Evolutionary conservation across 495 filamentous ascomycete species (phyloP), one percentile per base, ranked within the genome.

Genomic region (Mycothermus thermophilus): DNA sequence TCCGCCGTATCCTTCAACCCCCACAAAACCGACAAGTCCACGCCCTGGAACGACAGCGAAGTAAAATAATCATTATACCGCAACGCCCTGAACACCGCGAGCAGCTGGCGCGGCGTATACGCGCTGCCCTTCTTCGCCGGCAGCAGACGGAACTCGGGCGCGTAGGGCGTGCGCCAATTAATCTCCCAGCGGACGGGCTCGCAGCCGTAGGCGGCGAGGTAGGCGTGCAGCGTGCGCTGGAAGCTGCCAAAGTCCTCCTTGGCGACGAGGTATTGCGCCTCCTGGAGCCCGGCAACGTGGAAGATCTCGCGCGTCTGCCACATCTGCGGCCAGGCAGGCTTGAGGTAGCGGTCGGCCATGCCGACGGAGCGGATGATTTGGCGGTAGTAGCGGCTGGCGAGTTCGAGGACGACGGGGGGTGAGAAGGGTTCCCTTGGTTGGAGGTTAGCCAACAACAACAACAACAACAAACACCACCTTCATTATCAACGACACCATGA

Each of bases 1-100:
- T n/a, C n/a, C n/a, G 43, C 23, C 22, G 52, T 55, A 36, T 66
- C 58, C 19, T 51, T 40, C 2, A 41, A 35, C 9, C 49, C 49
- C 25, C 50, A 50, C 11, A 66, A 50, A 11, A 42, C 46, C 1
- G 50, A 44, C 8, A 97, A 66, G 40, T 69, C 74, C 30, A 93
- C 71, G 18, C 78, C 74, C 10, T 67, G 60, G 53, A 95, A 94
- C 1, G 85, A 94, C 24, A 97, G 71, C 1, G 83, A 79, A 33
- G 67, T 68, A 54, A 95, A 95, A 10, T 74, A 80, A 51, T 93
- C 84, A 47, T 95, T 95, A 59, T 93, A 97, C 23, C 90, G 72
- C 31, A 97, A 59, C 5, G 90, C 73, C 13, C 88, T 73, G 65
- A 94, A 71, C 16, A 95, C 72, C 2, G 90, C 85, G 25, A 97